Evolutionary conservation across 1,284 basidiomycete species (phyloP).

Genomic region (Sutorius eximius): DNA sequence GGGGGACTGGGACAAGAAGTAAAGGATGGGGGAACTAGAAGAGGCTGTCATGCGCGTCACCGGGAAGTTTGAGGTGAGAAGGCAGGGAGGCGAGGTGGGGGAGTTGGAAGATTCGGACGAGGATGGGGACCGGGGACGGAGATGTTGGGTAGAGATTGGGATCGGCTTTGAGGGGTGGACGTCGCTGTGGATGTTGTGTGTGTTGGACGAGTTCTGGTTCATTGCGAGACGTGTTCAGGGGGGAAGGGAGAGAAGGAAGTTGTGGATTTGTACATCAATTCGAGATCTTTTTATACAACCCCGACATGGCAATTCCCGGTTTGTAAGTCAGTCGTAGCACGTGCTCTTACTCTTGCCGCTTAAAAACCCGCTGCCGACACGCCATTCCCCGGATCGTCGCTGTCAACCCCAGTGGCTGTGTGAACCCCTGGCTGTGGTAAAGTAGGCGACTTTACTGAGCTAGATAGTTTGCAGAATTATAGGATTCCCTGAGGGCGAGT

Average conservation of each 20-base stretch:
- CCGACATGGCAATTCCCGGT: constrained; percentile 31
- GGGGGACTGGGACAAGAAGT: constrained; percentile 65
- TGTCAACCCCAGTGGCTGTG: not conserved
- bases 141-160: constrained; percentile 48
- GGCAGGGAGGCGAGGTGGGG: constrained; percentile 48
- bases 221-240: constrained; percentile 7
- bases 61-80: constrained; percentile 36
- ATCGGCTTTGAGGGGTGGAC: constrained; percentile 63
- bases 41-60: constrained; percentile 49
- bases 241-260: not conserved
- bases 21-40: constrained; percentile 67
- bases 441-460: not conserved
- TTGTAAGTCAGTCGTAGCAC: constrained; percentile 25
- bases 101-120: constrained; percentile 56
- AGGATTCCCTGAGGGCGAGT: not conserved
- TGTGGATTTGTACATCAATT: not conserved
- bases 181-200: constrained; percentile 21
- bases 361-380: constrained; percentile 1
- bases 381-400: constrained; percentile 15
- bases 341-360: constrained; percentile 14
- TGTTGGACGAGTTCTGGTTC: constrained; percentile 6
- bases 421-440: not conserved
- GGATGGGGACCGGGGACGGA: constrained; percentile 53
- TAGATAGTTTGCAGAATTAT: not conserved
- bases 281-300: constrained; percentile 29